These are phyloP conservation scores for Pythium monospermum DNA, from an alignment of 352 stramenopile genomes.

Conservation along the genomic window DNA sequence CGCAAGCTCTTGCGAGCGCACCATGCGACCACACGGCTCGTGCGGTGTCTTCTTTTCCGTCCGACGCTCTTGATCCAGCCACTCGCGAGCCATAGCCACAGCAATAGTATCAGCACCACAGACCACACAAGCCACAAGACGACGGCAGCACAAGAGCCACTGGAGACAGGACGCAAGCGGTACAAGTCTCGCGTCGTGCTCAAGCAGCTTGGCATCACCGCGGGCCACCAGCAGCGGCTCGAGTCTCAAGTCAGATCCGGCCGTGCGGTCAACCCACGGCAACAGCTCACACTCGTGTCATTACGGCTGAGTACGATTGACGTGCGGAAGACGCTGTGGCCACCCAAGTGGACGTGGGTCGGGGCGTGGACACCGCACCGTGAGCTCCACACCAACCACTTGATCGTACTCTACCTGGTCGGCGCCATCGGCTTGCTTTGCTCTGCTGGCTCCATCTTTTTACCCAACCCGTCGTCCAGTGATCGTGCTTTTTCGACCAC, in stretches of 20 bases:
- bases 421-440: slow-evolving; percentile 11
- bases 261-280: background rate
- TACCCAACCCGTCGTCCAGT: too few species aligned
- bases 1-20: slow-evolving; percentile 23
- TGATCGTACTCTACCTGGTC: slow-evolving; percentile 7
- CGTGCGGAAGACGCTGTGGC: slow-evolving; percentile 2
- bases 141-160: too few species aligned
- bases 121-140: too few species aligned
- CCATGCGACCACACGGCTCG: slow-evolving; percentile 7
- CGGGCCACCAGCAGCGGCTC: slow-evolving; percentile 15
- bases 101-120: background rate
- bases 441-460: slow-evolving; percentile 4
- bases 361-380: too few species aligned
- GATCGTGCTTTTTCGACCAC: too few species aligned
- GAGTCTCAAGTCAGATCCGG: slow-evolving; percentile 6
- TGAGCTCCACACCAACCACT: background rate
- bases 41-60: slow-evolving; percentile 14
- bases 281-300: slow-evolving; percentile 19
- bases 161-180: background rate
- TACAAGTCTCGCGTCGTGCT: slow-evolving; percentile 17
- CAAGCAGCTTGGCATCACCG: slow-evolving; percentile 18
- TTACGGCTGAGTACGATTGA: slow-evolving; percentile 19
- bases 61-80: slow-evolving; percentile 3
- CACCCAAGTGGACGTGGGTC: background rate
- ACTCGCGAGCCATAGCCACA: background rate